Conservation (phyloP, 2,329 filamentous ascomycete genomes). For the Penicillium sp. region DNA sequence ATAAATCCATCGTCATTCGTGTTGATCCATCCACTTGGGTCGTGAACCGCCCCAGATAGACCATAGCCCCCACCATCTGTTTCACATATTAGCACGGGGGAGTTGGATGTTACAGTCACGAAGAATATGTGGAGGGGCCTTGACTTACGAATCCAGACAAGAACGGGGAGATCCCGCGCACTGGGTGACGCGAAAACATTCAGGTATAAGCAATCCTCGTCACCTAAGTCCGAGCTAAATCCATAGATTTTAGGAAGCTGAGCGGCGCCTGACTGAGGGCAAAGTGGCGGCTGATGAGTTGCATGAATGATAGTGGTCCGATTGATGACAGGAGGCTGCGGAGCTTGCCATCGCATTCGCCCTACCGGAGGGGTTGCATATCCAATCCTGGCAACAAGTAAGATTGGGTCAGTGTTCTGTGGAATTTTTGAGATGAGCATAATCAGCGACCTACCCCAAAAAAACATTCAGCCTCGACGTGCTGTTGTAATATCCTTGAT, state of each 20-base stretch:
- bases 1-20: constrained; percentile 51
- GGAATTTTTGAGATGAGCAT: neutral
- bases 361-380: constrained; percentile 37
- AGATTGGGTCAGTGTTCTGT: neutral
- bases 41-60: constrained; percentile 37
- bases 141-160: constrained; percentile 28
- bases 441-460: neutral
- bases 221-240: constrained; percentile 19
- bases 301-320: constrained; percentile 24
- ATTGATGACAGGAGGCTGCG: constrained; percentile 24
- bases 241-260: constrained; percentile 13
- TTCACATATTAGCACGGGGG: neutral
- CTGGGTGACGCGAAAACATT: constrained; percentile 31
- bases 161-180: constrained; percentile 31
- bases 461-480: neutral
- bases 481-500: neutral
- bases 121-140: neutral
- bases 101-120: neutral
- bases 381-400: constrained; percentile 27
- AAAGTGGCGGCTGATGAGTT: constrained; percentile 29
- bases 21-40: constrained; percentile 45
- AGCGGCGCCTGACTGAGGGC: constrained; percentile 31
- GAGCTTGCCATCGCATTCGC: constrained; percentile 33
- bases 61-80: constrained; percentile 39
- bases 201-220: constrained; percentile 41